Evolutionary conservation across 2,329 filamentous ascomycete species (phyloP).

Genomic region (Atkinsonella texensis): DNA sequence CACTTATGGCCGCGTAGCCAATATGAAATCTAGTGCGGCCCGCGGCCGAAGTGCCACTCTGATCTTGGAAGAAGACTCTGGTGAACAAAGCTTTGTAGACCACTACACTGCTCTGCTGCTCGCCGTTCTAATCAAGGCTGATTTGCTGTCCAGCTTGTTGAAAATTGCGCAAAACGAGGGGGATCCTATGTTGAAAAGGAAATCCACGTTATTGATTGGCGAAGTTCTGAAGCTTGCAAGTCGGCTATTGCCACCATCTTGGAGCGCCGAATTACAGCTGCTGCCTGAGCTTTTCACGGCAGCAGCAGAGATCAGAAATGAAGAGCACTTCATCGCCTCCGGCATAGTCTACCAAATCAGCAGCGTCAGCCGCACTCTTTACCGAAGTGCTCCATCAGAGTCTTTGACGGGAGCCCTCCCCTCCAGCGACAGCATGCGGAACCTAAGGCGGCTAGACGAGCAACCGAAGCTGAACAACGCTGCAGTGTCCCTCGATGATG

Average conservation of each 20-base stretch:
- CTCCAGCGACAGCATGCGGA: conserved; percentile 32
- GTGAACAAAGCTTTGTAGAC: conserved; percentile 75
- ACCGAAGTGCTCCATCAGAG: conserved; percentile 54
- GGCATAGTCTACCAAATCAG: conserved; percentile 96
- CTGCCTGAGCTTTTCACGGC: conserved; percentile 74
- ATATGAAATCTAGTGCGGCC: conserved; percentile 52
- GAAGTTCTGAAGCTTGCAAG: conserved; percentile 86
- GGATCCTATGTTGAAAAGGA: conserved; percentile 63
- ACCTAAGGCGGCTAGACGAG: conserved; percentile 42
- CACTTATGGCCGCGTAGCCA: conserved; percentile 90
- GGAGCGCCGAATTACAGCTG: conserved; percentile 77
- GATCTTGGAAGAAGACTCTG: conserved; percentile 52
- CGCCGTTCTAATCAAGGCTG: conserved; percentile 72
- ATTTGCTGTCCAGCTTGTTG: conserved; percentile 50
- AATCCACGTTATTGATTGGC: conserved; percentile 80
- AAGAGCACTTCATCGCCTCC: conserved; percentile 68
- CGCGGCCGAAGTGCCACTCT: conserved; percentile 37
- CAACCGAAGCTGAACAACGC: conserved; percentile 36
- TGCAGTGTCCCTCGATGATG: conserved; percentile 41
- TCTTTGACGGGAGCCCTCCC: conserved; percentile 25
- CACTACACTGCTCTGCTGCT: conserved; percentile 88
- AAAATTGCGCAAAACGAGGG: conserved; percentile 57
- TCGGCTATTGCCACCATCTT: conserved; percentile 66
- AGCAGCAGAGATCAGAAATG: conserved; percentile 58
- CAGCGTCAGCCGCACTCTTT: conserved; percentile 87